phyloP scores from a whole-genome alignment of 2,329 filamentous ascomycete genomes.

The Orbilia ellipsospora region DNA sequence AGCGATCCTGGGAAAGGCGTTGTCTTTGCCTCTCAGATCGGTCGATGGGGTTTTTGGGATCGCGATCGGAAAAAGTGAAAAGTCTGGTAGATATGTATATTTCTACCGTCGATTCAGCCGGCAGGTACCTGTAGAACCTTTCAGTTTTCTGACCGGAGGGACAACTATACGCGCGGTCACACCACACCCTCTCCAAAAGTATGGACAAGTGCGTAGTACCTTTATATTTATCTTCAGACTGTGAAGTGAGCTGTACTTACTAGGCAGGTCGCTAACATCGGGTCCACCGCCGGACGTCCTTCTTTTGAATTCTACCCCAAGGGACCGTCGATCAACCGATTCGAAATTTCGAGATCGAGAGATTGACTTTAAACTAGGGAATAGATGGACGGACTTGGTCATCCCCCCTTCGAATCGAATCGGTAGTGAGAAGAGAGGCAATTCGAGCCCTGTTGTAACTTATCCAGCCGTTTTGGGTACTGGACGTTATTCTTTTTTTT shows the following conservation, averaged over 20 bases:
- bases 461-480: slow-evolving; percentile 21
- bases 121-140: slow-evolving; percentile 9
- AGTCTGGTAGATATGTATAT: slow-evolving; percentile 7
- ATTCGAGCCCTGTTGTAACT: slow-evolving; percentile 7
- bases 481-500: background rate
- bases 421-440: slow-evolving; percentile 7
- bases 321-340: slow-evolving; percentile 38
- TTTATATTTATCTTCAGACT: too few species aligned
- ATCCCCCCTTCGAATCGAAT: slow-evolving; percentile 1
- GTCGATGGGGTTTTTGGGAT: slow-evolving; percentile 38
- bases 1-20: slow-evolving; percentile 13
- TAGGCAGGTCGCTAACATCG: slow-evolving; percentile 46
- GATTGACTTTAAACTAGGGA: slow-evolving; percentile 31
- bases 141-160: background rate
- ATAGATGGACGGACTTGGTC: slow-evolving; percentile 5
- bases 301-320: slow-evolving; percentile 5
- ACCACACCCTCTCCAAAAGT: slow-evolving; percentile 20
- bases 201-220: too few species aligned
- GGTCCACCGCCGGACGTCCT: slow-evolving; percentile 5
- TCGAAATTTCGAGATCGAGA: slow-evolving; percentile 42
- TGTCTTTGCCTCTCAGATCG: slow-evolving; percentile 43
- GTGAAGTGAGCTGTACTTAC: slow-evolving; percentile 2
- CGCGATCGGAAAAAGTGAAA: slow-evolving; percentile 31
- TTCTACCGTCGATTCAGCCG: slow-evolving; percentile 10
- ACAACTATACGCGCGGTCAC: slow-evolving; percentile 46